Conservation (phyloP, 345 rosid genomes). For the Viola odorata region DNA sequence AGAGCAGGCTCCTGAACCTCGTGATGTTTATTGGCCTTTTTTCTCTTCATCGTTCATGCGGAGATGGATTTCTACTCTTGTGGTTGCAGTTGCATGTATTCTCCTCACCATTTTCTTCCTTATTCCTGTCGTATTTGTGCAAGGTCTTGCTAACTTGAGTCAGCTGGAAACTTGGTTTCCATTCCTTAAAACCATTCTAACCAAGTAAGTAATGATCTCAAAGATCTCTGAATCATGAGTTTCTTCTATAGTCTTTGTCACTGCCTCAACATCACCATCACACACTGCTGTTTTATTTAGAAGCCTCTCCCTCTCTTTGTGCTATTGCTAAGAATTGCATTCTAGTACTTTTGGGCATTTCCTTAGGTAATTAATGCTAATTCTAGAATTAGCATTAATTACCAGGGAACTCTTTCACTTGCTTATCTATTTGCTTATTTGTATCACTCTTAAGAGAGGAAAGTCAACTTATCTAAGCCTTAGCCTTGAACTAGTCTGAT, state of each 20-base stretch:
- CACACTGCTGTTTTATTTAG: background rate
- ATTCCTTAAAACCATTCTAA: slow-evolving; percentile 62
- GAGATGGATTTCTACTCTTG: slow-evolving; percentile 74
- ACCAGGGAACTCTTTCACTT: no score
- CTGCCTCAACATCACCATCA: background rate
- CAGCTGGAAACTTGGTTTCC: slow-evolving; percentile 80
- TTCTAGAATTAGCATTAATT: no score
- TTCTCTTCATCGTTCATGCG: slow-evolving; percentile 79
- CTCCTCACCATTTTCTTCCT: slow-evolving; percentile 78
- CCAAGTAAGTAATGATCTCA: slow-evolving; percentile 46
- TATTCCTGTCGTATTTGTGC: slow-evolving; percentile 82
- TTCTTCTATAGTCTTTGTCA: background rate
- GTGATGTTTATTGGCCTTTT: slow-evolving; percentile 94
- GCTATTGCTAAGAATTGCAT: no score
- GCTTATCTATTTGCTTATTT: no score
- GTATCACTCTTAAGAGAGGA: no score
- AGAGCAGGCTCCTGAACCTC: slow-evolving; percentile 85
- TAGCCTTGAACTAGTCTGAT: no score
- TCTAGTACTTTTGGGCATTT: no score
- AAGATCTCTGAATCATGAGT: background rate
- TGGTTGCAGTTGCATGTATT: slow-evolving; percentile 60
- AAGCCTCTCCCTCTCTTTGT: background rate
- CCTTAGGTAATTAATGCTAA: no score
- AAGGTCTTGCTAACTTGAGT: slow-evolving; percentile 85
- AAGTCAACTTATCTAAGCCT: no score